A percentile compares a stretch with the other conserved stretches of the same genome.
These are phyloP conservation scores for Vaccinium corymbosum DNA, from an alignment of 148 eudicot species.

Conservation along the genomic window DNA sequence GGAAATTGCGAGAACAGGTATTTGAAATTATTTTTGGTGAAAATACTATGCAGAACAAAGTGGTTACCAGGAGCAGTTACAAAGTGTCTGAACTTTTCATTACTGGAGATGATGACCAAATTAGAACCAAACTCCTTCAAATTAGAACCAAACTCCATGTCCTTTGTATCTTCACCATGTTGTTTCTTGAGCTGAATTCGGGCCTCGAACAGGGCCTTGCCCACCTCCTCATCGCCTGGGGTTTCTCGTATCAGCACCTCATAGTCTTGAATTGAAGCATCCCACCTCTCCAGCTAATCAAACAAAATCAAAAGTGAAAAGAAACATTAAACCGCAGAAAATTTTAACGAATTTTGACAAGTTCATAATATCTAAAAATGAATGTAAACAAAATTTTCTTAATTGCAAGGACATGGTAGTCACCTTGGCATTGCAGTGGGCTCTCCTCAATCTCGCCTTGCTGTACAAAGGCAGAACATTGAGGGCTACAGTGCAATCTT, in stretches of 20 bases:
- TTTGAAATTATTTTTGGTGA: too few relatives aligned
- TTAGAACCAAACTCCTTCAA: conserved; percentile 13
- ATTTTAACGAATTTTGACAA: neutral
- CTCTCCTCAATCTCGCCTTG: conserved; percentile 69
- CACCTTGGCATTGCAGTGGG: conserved; percentile 56
- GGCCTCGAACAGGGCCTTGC: conserved; percentile 26
- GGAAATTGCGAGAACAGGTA: too few relatives aligned
- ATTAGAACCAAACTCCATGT: conserved; percentile 11
- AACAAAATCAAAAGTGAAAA: neutral
- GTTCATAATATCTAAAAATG: neutral
- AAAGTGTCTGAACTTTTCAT: conserved; percentile 19
- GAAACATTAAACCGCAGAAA: too few relatives aligned
- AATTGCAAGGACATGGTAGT: neutral
- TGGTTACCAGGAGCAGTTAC: conserved; percentile 18
- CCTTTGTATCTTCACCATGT: conserved; percentile 7
- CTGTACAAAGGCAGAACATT: conserved; percentile 50
- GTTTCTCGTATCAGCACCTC: conserved; percentile 42
- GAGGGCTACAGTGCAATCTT: conserved; percentile 66
- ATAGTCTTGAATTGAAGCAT: conserved; percentile 62
- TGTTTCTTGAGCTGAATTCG: conserved; percentile 18
- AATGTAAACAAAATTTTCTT: neutral
- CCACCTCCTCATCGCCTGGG: conserved; percentile 50
- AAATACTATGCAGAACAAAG: neutral
- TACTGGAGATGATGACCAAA: conserved; percentile 12
- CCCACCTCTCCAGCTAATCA: conserved; percentile 21